Base-by-base conservation (phyloP, 495 filamentous ascomycete species). In the Patellaria atrata region DNA sequence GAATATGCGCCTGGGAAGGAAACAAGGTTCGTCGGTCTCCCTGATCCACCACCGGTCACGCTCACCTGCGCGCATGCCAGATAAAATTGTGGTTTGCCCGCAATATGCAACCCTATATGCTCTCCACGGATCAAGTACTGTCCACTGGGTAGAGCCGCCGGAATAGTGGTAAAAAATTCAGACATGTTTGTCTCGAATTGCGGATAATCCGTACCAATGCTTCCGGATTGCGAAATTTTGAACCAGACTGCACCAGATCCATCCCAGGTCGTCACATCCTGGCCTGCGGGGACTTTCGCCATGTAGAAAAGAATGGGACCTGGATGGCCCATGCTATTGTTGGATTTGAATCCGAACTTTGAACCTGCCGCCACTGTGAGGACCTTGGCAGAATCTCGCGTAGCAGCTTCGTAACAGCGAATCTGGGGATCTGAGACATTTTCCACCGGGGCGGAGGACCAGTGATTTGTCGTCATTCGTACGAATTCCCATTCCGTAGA, bases 51-150 rank as follows among this genome's bases (percentile, higher is more conserved):
- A 14, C 44, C 44, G 6, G 43, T 48, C 16, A 53, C 32, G 27
- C 38, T 47, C 28, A 55, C 30, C 33, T 55, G 52, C 11, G 37
- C 39, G 28, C 51, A 52, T 3, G 30, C 10, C 13, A 52, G 25
- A 26, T 54, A 53, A 31, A 53, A 55, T 32, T 53, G 49, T 4
- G 52, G 46, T 18, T 41, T 42, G 17, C 26, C 30, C 3, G 49
- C 52, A 23, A 35, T 54, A 45, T 70, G 66, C 33, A 70, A 48
- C 11, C 67, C 70, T 9, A 77, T 62, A n/a, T 67, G 64, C 48
- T 77, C 71, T 34, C 70, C 68, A 5, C 73, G 65, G 27, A 77
- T 58, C 24, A 78, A 65, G 39, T 78, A 78, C 35, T 76, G 67
- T 37, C 73, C 73, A 27, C 52, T 54, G 1, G 63, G 57, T 41